A percentile compares a stretch with the other conserved stretches of the same genome.
These are phyloP conservation scores for Diaporthe sp. DNA, from an alignment of 2,329 filamentous ascomycete genomes.

Conservation along the genomic window DNA sequence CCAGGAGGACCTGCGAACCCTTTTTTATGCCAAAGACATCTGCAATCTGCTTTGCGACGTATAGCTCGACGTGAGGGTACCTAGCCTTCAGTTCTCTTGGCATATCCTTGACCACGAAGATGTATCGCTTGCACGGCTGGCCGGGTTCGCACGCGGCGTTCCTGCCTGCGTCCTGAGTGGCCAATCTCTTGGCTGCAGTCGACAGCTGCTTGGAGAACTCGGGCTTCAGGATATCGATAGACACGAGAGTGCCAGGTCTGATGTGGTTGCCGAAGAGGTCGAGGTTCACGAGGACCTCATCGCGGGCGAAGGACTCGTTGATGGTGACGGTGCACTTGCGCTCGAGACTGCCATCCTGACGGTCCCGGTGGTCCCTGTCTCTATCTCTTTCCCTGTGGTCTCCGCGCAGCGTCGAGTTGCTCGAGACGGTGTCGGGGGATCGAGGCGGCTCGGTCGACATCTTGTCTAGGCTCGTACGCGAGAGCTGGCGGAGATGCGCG, in stretches of 20 bases:
- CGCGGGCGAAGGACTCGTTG: constrained; percentile 82
- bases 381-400: constrained; percentile 45
- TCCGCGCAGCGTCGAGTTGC: constrained; percentile 61
- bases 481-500: constrained; percentile 67
- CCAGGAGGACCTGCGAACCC: constrained; percentile 77
- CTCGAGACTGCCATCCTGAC: constrained; percentile 53
- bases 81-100: constrained; percentile 76
- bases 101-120: constrained; percentile 81
- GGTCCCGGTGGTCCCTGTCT: constrained; percentile 40
- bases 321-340: constrained; percentile 68
- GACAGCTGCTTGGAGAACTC: constrained; percentile 40
- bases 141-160: constrained; percentile 43
- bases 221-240: constrained; percentile 73
- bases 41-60: constrained; percentile 82
- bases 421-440: constrained; percentile 65
- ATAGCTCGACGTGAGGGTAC: constrained; percentile 77
- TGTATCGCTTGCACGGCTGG: constrained; percentile 64
- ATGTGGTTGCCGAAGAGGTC: constrained; percentile 76
- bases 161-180: constrained; percentile 37
- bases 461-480: constrained; percentile 62
- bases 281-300: constrained; percentile 85
- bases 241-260: constrained; percentile 78
- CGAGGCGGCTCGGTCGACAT: constrained; percentile 53
- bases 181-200: constrained; percentile 45
- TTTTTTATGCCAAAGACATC: constrained; percentile 86